Base-by-base conservation (phyloP, 2,329 filamentous ascomycete species). In the Penicillium olsonii region DNA sequence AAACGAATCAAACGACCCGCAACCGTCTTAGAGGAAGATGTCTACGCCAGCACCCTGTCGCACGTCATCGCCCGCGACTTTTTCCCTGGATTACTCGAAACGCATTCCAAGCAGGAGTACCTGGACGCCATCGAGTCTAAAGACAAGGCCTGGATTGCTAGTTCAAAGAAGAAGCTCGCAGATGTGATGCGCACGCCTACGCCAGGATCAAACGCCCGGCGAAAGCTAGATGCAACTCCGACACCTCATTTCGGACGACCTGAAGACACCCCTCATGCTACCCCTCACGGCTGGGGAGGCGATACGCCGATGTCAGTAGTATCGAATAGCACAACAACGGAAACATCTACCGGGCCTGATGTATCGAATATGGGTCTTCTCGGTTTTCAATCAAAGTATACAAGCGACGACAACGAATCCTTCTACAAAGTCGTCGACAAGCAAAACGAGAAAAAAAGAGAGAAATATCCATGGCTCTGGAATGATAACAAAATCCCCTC, bases 61-160 rank as follows among this genome's bases (percentile, higher is more conserved):
- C 87, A 94, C 60, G 97, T 99, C 66, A 96, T 99, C 55, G 90
- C 90, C 9, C 85, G 94, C 57, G 94, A 99, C 77, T 99, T 95
- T 77, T 99, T 97, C 64, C 94, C 94, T 0, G 94, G 92, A 0
- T 79, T 99, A 0, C 76, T 92, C 4, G 91, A 97, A 68, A 86
- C 85, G 12, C 85, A 95, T 62, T 87, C 87, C 0, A 91, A 96
- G 68, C 86, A 91, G 67, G 94, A 99, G 63, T 97, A 96, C 61
- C 78, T 99, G 24, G 87, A 95, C 64, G 94, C 94, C 0, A 74
- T 97, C 8, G 91, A 95, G 8, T 95, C 92, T 14, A 87, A 87
- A 50, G 86, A 99, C 70, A 76, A 81, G 42, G 81, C 83, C 59
- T 97, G 94, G 92, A 96, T 97, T 55, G 81, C 84, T 14, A 90